Evolutionary conservation across 371 early-diverging fungal genomes (phyloP).

Genomic region (Nematocida parisii): DNA sequence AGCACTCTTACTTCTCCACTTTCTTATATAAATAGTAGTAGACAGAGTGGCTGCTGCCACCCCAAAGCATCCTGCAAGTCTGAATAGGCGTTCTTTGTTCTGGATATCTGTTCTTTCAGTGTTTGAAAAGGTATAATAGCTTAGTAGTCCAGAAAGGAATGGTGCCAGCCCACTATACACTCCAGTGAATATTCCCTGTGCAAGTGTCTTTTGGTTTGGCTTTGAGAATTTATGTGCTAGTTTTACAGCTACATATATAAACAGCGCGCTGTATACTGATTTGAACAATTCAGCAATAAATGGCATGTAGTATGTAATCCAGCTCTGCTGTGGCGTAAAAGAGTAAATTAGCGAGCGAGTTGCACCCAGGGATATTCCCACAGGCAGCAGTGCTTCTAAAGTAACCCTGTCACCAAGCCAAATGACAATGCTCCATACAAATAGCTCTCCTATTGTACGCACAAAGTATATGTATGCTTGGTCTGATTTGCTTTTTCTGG

Average conservation of each 20-base stretch:
- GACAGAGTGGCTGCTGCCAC: slow-evolving; percentile 18
- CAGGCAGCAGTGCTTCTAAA: slow-evolving; percentile 32
- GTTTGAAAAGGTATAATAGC: slow-evolving; percentile 35
- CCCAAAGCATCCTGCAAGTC: slow-evolving; percentile 37
- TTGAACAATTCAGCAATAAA: slow-evolving; percentile 52
- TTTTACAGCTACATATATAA: slow-evolving; percentile 42
- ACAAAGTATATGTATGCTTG: slow-evolving; percentile 37
- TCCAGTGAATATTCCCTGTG: slow-evolving; percentile 51
- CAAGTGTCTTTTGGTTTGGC: slow-evolving; percentile 26
- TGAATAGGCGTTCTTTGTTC: slow-evolving; percentile 25
- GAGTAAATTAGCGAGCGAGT: slow-evolving; percentile 32
- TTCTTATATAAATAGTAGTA: background rate
- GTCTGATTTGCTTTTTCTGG: background rate
- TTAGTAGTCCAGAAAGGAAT: slow-evolving; percentile 46
- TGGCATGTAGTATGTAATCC: background rate
- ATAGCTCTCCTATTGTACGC: slow-evolving; percentile 46
- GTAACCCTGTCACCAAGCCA: slow-evolving; percentile 29
- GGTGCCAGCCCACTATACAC: slow-evolving; percentile 56
- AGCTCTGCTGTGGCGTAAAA: background rate
- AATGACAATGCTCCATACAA: slow-evolving; percentile 52
- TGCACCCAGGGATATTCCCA: slow-evolving; percentile 31
- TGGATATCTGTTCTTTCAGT: background rate
- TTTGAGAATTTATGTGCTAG: slow-evolving; percentile 38
- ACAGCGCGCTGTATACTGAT: slow-evolving; percentile 50
- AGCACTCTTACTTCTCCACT: background rate